Base-by-base conservation (phyloP, 2,329 filamentous ascomycete species). In the Phoma herbarum region DNA sequence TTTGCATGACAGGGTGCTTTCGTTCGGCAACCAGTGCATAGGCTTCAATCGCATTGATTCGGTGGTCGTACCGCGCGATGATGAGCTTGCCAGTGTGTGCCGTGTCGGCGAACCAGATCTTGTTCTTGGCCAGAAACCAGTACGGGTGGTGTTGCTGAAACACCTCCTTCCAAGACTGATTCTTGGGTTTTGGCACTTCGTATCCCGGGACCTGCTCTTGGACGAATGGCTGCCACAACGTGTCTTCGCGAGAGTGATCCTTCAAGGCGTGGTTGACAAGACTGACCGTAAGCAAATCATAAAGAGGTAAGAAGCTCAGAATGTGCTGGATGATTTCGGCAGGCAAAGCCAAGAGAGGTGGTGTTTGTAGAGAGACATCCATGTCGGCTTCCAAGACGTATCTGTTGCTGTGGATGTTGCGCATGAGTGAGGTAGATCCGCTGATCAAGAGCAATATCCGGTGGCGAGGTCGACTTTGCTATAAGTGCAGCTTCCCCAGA, bases 71-170 rank as follows among this genome's bases (percentile, higher is more conserved):
- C 12, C 90, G 87, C n/a, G 85, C 84, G 37, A 97, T 71, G 25
- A 96, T 83, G 41, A 97, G 77, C 72, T 90, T 90, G 0, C 93
- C 93, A 1, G 85, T 88, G 46, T 92, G 83, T 28, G 88, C 84
- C 2, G 82, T 84, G 75, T 97, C 92, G 59, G 87, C 86, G 71
- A 97, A 94, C 93, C 93, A 97, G 63, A 97, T 81, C 76, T 91
- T 93, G 72, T 91, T 83, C 50, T 85, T 87, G 0, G 91, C 83
- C 1, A 97, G 81, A 70, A 96, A 97, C 93, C 93, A 97, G 68
- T 89, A 87, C 0, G 90, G 89, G 63, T 95, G 85, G 73, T 95
- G 90, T 20, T 88, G 83, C 41, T 84, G 80, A 74, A 90, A 97
- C 2, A 97, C 84, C 25, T 90, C 84, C 57, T 86, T 86, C 77